Evolutionary conservation across 164 flowering plant species (phyloP).

Genomic region (Stephania japonica): DNA sequence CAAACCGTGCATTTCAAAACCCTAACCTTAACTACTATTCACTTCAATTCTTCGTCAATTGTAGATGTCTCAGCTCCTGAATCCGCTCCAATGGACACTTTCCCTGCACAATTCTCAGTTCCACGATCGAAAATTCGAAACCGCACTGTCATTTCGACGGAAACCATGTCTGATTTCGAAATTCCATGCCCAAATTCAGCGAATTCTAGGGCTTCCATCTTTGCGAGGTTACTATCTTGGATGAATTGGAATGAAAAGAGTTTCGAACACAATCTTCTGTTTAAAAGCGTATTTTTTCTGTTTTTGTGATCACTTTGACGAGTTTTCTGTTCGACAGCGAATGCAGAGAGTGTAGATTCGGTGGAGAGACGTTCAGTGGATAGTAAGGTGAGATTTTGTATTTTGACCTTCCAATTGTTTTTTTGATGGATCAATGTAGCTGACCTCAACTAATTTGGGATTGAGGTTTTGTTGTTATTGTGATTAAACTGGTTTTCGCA

Average conservation of each 20-base stretch:
- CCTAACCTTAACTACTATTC: not conserved
- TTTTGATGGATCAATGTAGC: too few species aligned
- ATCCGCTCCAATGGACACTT: slow-evolving; percentile 11
- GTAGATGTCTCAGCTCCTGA: slow-evolving; percentile 24
- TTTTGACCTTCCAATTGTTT: not conserved
- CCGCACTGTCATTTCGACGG: not conserved
- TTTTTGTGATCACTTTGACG: not conserved
- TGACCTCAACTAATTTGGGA: not conserved
- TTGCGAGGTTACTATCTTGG: slow-evolving; percentile 15
- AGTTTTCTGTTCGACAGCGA: slow-evolving; percentile 11
- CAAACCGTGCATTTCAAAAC: not conserved
- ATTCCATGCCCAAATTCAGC: not conserved
- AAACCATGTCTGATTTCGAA: not conserved
- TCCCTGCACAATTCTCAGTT: slow-evolving; percentile 11
- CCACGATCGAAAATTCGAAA: not conserved
- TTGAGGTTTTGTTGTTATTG: not conserved
- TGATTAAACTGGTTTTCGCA: not conserved
- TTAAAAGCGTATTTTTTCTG: not conserved
- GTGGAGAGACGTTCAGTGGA: slow-evolving; percentile 11
- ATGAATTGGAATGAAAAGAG: not conserved
- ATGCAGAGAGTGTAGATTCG: slow-evolving; percentile 7
- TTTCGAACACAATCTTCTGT: too few species aligned
- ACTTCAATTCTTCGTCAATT: not conserved
- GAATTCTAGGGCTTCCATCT: slow-evolving; percentile 7
- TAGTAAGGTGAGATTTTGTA: slow-evolving; percentile 15